Conservation (phyloP, 2,329 filamentous ascomycete genomes). For the Aspergillus neoniger region DNA sequence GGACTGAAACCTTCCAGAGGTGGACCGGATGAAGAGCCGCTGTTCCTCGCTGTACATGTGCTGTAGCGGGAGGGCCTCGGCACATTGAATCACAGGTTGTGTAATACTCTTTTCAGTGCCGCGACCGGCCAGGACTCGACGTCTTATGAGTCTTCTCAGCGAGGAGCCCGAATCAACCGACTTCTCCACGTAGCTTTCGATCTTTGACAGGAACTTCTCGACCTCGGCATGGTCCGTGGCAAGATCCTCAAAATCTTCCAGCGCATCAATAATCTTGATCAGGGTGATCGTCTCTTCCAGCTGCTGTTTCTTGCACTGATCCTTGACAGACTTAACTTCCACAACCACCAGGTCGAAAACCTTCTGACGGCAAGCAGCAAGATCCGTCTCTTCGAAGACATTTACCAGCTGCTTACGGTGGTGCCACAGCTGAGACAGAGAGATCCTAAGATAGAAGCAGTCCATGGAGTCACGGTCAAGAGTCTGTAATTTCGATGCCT, state of each 20-base stretch:
- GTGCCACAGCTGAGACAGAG: conserved; percentile 37
- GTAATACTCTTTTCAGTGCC: conserved; percentile 30
- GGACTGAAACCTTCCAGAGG: conserved; percentile 35
- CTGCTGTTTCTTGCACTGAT: conserved; percentile 38
- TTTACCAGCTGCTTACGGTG: conserved; percentile 34
- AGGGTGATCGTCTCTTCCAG: conserved; percentile 37
- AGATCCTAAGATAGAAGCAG: conserved; percentile 39
- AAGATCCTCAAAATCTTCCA: conserved; percentile 45
- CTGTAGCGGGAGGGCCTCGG: conserved; percentile 38
- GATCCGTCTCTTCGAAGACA: conserved; percentile 31
- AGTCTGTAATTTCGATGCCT: conserved; percentile 33
- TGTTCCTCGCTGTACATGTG: conserved; percentile 43
- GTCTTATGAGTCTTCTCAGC: conserved; percentile 33
- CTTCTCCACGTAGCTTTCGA: conserved; percentile 38
- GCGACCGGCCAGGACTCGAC: conserved; percentile 37
- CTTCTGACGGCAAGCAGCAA: conserved; percentile 35
- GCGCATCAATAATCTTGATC: conserved; percentile 39
- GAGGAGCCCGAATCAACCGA: conserved; percentile 34
- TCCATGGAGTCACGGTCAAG: conserved; percentile 39
- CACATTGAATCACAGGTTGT: conserved; percentile 34
- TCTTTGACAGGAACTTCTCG: conserved; percentile 38
- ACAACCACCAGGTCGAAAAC: conserved; percentile 37
- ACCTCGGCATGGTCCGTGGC: conserved; percentile 36
- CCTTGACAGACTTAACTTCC: conserved; percentile 39
- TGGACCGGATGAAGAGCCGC: conserved; percentile 39